phyloP scores from a whole-genome alignment of 2,329 filamentous ascomycete species.

The Westerdykella sp. region DNA sequence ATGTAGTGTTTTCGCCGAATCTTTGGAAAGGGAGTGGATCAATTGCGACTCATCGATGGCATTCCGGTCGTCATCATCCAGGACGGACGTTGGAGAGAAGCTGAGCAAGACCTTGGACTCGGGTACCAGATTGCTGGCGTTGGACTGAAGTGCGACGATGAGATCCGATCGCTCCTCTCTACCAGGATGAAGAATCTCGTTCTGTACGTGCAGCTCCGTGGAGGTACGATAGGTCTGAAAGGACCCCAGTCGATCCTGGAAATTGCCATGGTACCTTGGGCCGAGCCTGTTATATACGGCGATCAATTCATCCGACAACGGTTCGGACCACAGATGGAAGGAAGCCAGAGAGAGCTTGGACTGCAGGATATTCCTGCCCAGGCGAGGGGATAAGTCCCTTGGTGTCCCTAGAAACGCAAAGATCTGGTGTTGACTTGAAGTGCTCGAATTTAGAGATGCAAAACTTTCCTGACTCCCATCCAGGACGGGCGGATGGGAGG shows the following conservation, averaged over 20 bases:
- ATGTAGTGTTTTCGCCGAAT: conserved; percentile 61
- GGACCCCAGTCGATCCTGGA: conserved; percentile 90
- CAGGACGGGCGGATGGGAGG: conserved; percentile 62
- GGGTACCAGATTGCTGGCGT: conserved; percentile 73
- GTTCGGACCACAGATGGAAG: conserved; percentile 81
- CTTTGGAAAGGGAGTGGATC: conserved; percentile 67
- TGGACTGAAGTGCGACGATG: conserved; percentile 75
- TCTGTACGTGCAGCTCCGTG: conserved; percentile 80
- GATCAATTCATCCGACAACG: conserved; percentile 82
- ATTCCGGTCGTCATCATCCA: conserved; percentile 74
- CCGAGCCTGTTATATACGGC: conserved; percentile 88
- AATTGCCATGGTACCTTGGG: conserved; percentile 88
- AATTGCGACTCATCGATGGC: conserved; percentile 66
- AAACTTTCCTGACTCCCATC: conserved; percentile 62
- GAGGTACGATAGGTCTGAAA: conserved; percentile 96
- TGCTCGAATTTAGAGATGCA: conserved; percentile 56
- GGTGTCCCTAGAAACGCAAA: conserved; percentile 94
- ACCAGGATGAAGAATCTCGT: conserved; percentile 82
- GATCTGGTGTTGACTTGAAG: conserved; percentile 59
- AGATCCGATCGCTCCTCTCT: conserved; percentile 92
- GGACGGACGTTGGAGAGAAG: conserved; percentile 70
- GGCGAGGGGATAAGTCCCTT: conserved; percentile 70
- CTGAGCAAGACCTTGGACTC: conserved; percentile 79
- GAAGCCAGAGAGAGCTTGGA: conserved; percentile 87
- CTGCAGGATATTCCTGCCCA: conserved; percentile 65